phyloP scores from a whole-genome alignment of 2,329 filamentous ascomycete genomes.

The Ophiocordyceps camponoti-saundersi region DNA sequence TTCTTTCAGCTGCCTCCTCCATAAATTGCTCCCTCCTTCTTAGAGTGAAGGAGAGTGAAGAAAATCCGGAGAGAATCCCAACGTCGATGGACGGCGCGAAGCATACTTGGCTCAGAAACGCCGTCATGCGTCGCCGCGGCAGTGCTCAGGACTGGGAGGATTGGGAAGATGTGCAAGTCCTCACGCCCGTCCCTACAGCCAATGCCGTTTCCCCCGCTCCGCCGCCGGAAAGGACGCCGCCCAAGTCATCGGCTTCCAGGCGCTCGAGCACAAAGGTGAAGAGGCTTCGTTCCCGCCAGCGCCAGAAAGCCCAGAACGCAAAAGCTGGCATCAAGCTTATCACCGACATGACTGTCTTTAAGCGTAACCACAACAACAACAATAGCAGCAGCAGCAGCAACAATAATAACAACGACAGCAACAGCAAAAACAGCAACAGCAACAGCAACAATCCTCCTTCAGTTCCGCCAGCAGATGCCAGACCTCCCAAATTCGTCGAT shows the following conservation, averaged over 20 bases:
- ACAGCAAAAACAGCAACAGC: slow-evolving; percentile 23
- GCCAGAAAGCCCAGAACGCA: slow-evolving; percentile 43
- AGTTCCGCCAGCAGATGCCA: slow-evolving; percentile 12
- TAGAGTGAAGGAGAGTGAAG: not conserved
- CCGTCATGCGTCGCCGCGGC: slow-evolving; percentile 3
- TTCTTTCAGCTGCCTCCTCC: not conserved
- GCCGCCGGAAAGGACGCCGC: slow-evolving; percentile 4
- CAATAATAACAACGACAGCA: slow-evolving; percentile 46
- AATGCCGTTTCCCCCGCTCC: slow-evolving; percentile 12
- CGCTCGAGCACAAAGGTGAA: slow-evolving; percentile 22
- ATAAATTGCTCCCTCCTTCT: not conserved
- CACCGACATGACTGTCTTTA: slow-evolving; percentile 46
- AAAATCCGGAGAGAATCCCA: not conserved
- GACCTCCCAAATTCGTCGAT: slow-evolving; percentile 34
- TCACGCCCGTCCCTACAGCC: slow-evolving; percentile 21
- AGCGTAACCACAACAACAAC: slow-evolving; percentile 17
- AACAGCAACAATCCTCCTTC: slow-evolving; percentile 19
- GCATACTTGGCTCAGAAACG: slow-evolving; percentile 4
- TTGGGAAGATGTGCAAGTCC: slow-evolving; percentile 31
- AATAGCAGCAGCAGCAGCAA: slow-evolving; percentile 41
- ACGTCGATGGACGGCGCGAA: slow-evolving; percentile 3
- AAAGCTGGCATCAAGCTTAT: slow-evolving; percentile 50
- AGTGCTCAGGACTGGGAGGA: slow-evolving; percentile 32
- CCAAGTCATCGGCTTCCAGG: slow-evolving; percentile 10
- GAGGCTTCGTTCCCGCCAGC: slow-evolving; percentile 38